phyloP scores from a whole-genome alignment of 1,284 basidiomycete species.

The Cutaneotrichosporon cavernicola region DNA sequence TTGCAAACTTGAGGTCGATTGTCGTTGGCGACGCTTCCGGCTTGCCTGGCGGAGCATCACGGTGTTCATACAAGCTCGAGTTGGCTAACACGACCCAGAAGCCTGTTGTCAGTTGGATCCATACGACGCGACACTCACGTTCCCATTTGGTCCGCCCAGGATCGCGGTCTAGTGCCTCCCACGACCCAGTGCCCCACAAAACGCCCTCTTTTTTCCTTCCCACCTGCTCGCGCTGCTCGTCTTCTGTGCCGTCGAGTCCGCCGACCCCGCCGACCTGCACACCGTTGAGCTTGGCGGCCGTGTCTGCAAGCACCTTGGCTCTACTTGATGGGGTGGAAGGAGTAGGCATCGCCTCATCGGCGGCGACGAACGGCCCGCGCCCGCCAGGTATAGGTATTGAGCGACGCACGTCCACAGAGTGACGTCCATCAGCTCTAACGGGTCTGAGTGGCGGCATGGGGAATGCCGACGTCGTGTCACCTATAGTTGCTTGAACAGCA shows the following conservation, averaged over 20 bases:
- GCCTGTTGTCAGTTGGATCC: slow-evolving; percentile 27
- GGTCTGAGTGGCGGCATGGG: slow-evolving; percentile 6
- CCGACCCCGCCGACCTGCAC: slow-evolving; percentile 39
- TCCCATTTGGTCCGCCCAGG: slow-evolving; percentile 49
- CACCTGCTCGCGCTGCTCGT: slow-evolving; percentile 43
- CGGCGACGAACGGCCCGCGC: not conserved
- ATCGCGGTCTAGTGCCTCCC: slow-evolving; percentile 48
- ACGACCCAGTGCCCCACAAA: slow-evolving; percentile 50
- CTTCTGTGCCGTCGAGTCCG: slow-evolving; percentile 41
- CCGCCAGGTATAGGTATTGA: not conserved
- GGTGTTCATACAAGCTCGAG: slow-evolving; percentile 53
- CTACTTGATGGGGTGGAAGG: not conserved
- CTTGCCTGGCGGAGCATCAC: slow-evolving; percentile 37
- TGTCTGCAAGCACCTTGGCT: slow-evolving; percentile 17
- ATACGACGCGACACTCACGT: slow-evolving; percentile 37
- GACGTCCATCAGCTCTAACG: not conserved
- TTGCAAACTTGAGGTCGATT: slow-evolving; percentile 53
- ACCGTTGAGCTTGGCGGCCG: slow-evolving; percentile 26
- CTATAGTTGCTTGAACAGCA: not conserved
- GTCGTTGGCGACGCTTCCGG: slow-evolving; percentile 44
- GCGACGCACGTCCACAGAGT: not conserved
- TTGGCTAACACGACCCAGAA: slow-evolving; percentile 53
- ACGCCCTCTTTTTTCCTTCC: slow-evolving; percentile 53
- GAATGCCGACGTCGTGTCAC: not conserved
- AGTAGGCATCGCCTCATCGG: slow-evolving; percentile 3